Conservation (phyloP, 2,329 filamentous ascomycete species). For the Bipolaris cookei region DNA sequence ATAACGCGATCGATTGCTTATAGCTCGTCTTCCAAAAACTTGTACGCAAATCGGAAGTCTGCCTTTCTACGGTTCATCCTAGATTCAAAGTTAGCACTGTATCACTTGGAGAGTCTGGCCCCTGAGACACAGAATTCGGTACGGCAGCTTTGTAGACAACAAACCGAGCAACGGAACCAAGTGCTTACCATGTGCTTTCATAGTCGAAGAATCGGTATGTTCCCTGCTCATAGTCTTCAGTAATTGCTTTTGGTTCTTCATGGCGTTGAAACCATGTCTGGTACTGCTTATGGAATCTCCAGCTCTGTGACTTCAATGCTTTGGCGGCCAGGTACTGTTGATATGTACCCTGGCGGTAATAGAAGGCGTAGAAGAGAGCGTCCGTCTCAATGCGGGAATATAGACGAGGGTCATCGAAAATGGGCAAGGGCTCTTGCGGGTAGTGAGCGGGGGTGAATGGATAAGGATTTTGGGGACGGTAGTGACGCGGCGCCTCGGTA, state of each 20-base stretch:
- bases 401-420: conserved; percentile 88
- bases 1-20: conserved; percentile 38
- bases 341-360: conserved; percentile 95
- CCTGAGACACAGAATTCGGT: conserved; percentile 7
- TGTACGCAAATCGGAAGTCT: conserved; percentile 98
- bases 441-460: conserved; percentile 79
- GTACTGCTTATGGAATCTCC: conserved; percentile 99
- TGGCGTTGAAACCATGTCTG: conserved; percentile 98
- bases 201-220: conserved; percentile 99
- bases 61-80: conserved; percentile 99
- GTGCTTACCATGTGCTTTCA: conserved; percentile 87
- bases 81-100: conserved; percentile 31
- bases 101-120: conserved; percentile 18
- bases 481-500: conserved; percentile 80
- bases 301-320: conserved; percentile 97
- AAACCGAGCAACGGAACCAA: conserved; percentile 12
- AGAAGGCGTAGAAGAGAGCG: conserved; percentile 97
- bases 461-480: conserved; percentile 82
- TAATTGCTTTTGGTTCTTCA: conserved; percentile 97
- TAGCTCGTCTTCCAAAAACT: conserved; percentile 95
- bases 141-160: conserved; percentile 7
- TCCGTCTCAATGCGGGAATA: conserved; percentile 93
- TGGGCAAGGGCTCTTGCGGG: conserved; percentile 86
- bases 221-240: conserved; percentile 97
- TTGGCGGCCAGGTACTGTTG: conserved; percentile 96